phyloP scores from a whole-genome alignment of 23 red algal genomes.

The Cyanidium caldarium region DNA sequence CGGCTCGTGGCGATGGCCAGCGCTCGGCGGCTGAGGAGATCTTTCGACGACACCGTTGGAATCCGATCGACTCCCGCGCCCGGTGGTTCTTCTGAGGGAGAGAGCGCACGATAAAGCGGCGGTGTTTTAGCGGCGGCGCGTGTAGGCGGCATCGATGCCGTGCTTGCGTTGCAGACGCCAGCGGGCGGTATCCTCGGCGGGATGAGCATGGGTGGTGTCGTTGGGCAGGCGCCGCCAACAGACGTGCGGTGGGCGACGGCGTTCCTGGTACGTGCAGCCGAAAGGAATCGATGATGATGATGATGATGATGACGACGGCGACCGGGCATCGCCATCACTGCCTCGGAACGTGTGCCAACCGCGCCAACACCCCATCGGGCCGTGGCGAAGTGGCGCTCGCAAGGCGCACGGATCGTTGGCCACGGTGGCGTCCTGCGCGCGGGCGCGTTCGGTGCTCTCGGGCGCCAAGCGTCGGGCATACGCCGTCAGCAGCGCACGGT shows the following conservation, averaged over 20 bases:
- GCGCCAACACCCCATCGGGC: neutral
- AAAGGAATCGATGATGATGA: neutral
- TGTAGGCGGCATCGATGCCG: neutral
- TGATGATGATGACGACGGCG: no score
- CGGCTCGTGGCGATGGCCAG: no score
- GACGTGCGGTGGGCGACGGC: neutral
- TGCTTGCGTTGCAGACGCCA: neutral
- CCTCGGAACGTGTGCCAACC: neutral
- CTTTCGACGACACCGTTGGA: no score
- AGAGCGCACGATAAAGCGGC: no score
- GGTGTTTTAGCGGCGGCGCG: no score
- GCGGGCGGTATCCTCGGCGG: no score
- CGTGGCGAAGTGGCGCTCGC: neutral
- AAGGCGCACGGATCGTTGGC: neutral
- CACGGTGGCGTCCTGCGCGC: neutral
- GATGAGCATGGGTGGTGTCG: no score
- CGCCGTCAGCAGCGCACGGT: neutral
- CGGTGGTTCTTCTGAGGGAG: no score
- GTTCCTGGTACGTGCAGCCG: neutral
- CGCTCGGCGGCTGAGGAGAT: no score
- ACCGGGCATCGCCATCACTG: no score
- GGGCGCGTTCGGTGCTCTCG: neutral
- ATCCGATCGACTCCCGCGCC: no score
- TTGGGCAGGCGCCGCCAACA: neutral
- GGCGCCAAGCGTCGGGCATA: neutral